Evolutionary conservation across 2,329 filamentous ascomycete genomes (phyloP), one percentile per base, ranked within the genome.

Genomic region (Diaporthe nobilis): DNA sequence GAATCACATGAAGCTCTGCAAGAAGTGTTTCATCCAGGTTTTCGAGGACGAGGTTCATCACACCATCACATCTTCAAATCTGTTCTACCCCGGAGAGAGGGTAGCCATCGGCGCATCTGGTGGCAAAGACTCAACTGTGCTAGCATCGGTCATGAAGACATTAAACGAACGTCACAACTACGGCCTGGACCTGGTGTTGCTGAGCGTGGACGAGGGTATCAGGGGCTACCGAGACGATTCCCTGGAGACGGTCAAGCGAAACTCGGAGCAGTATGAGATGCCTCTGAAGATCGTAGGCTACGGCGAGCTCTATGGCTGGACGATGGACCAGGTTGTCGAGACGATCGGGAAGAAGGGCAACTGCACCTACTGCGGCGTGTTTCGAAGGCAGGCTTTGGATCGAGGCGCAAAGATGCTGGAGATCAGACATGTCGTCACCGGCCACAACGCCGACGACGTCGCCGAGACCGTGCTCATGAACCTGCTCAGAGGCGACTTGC

Each of bases 381-480:
- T 99, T 82, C 90, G 97, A 72, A 90, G 97, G 75, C 97, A 99
- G 86, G 97, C 97, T 2, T 88, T 99, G 47, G 97, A 99, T 83
- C 92, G 97, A 12, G 97, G 97, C 25, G 95, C 97, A 7, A 96
- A 95, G 80, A 93, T 94, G 84, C 86, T 99, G 74, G 93, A 92
- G 0, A 98, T 99, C 80, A 92, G 92, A 80, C 97, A 99, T 85
- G 96, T 99, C 7, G 95, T 99, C 25, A 99, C 97, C 0, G 97
- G 97, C 2, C 97, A 99, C 84, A 99, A 99, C 82, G 97, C 97
- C 1, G 97, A 99, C 79, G 97, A 99, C 82, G 93, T 98, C 42
- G 97, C 97, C 0, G 97, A 99, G 86, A 99, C 97, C 0, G 95
- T 99, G 25, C 89, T 99, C 80, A 99, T 99, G 97, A 99, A 99